These are phyloP conservation scores for Lichtheimia corymbifera DNA, from an alignment of 371 early-diverging fungal genomes.

Conservation along the genomic window DNA sequence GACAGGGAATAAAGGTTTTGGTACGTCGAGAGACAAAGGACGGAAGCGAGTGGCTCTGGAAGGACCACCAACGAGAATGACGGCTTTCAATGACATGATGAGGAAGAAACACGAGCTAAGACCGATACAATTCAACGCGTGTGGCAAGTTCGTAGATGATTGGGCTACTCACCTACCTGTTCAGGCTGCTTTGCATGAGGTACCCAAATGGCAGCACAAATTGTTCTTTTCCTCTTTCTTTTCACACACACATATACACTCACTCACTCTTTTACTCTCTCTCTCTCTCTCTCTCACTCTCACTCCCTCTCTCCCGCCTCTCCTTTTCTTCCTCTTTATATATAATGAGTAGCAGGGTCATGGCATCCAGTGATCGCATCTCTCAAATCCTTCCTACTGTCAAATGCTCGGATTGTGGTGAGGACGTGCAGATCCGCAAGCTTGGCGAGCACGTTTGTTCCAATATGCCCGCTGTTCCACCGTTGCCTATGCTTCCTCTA, in stretches of 20 bases:
- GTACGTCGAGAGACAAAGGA: constrained; percentile 92
- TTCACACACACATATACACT: not conserved
- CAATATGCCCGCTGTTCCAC: constrained; percentile 58
- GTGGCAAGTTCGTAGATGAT: not conserved
- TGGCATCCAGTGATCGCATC: constrained; percentile 47
- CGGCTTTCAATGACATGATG: constrained; percentile 48
- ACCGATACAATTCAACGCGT: not conserved
- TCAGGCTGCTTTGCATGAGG: not conserved
- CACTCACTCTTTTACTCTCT: constrained; percentile 1
- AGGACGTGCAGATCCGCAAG: constrained; percentile 57
- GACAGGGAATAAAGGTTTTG: constrained; percentile 97
- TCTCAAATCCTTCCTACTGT: constrained; percentile 64
- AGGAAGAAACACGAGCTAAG: not conserved
- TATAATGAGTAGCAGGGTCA: constrained; percentile 19
- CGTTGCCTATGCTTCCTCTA: constrained; percentile 43
- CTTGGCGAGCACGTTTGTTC: constrained; percentile 63
- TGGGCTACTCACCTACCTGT: too few relatives aligned
- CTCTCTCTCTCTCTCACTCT: constrained; percentile 4
- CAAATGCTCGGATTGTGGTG: constrained; percentile 67
- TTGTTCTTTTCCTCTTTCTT: not conserved
- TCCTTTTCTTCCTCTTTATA: constrained; percentile 12
- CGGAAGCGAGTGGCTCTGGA: constrained; percentile 96
- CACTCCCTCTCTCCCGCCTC: not conserved
- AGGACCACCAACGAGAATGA: constrained; percentile 97
- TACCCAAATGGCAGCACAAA: not conserved